Base-by-base conservation (phyloP, 768 basidiomycete genomes). In the Leccinum truebloodii region DNA sequence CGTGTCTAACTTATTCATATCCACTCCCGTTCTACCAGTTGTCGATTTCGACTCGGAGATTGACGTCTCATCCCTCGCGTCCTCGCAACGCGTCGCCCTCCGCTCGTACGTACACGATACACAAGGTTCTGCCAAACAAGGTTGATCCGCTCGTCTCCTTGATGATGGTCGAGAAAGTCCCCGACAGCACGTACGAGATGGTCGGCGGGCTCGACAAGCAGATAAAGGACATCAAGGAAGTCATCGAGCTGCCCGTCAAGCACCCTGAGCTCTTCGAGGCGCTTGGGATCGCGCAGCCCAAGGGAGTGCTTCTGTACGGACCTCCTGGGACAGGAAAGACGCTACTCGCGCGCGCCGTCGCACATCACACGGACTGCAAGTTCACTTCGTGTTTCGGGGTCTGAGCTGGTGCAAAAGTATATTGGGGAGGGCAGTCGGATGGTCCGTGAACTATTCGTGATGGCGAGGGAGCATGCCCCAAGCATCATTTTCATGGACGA, bases 111-210 rank as follows among this genome's bases (percentile, higher is more conserved):
- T 98, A 98, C 76, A 92, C 92, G 51, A 90, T 98, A 63, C 96
- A 98, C 83, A 94, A 93, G 75, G 92, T 98, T 67, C 80, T 98
- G 0, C 95, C 95, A 1, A 97, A 95, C 81, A 98, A 99, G 78
- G 91, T 98, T 68, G 97, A 98, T 75, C 96, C 97, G 4, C 87
- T 98, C 44, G 95, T 98, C 32, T 97, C 95, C 20, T 86, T 98
- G 63, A 98, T 98, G 97, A 98, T 98, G 95, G 96, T 98, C 12
- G 96, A 99, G 78, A 99, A 99, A 75, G 96, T 98, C 0, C 96
- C 96, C 0, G 96, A 98, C 75, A 94, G 92, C 76, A 98, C 97
- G 32, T 99, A 99, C 77, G 97, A 98, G 77, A 98, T 98, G 95
- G 96, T 99, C 62, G 97, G 97, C 22, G 96, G 96, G 67, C 84